Evolutionary conservation across 2,329 filamentous ascomycete species (phyloP), one percentile per base, ranked within the genome.

Genomic region (Monilinia aucupariae): DNA sequence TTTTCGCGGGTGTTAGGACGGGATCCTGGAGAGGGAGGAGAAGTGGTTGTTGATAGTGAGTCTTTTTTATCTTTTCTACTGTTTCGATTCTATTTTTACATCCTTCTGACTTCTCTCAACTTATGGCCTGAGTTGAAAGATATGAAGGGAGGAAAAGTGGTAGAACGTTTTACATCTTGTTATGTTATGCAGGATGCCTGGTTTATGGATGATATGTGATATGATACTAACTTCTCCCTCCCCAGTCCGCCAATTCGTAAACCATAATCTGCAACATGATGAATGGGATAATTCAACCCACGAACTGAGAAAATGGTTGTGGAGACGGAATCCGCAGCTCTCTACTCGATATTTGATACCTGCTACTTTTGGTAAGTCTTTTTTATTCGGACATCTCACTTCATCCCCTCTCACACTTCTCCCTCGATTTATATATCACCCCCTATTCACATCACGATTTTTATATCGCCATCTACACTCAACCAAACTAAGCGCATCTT

Each of bases 1-100:
- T 81, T 78, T 64, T 83, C 85, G 1, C 78, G 85, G 34, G 70
- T 79, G 32, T 77, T 78, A 0, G 84, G 84, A 0, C 70, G 72
- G 62, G 81, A 86, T 65, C 72, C 77, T 3, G 73, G 75, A 2
- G 74, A 76, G 1, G 71, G 71, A 4, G 63, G 1, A 74, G 80
- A 85, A 6, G 27, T 30, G 63, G 73, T 77, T 4, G 73, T 76
- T 2, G 74, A 76, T 2, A 71, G 73, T n/a, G 72, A 72, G 32
- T 89, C 15, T 76, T 77, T 13, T 2, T 30, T 43, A 27, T 17
- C 6, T 12, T 7, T 2, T 9, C 30, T 12, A 7, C 25, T 2
- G 9, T 43, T 6, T 13, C 13, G 20, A 7, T 1, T n/a, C 17
- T 20, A 3, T 12, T 41, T 4, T 6, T 30, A 6, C 27, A 30